Conservation (phyloP, 1,139 yeast species). For the Saccharomyces hybrid region DNA sequence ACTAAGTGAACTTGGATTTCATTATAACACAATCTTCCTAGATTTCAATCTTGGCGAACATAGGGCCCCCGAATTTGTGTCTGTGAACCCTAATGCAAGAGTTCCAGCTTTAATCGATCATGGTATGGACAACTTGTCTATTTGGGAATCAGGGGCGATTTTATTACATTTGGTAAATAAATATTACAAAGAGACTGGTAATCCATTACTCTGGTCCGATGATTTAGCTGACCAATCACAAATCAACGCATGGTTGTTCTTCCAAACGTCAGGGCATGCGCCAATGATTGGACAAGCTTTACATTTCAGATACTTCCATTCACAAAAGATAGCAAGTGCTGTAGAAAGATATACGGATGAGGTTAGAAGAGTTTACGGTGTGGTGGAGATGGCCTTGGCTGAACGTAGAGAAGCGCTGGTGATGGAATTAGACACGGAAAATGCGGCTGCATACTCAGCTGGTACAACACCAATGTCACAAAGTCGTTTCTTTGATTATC, state of each 20-base stretch:
- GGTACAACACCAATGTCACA: constrained; percentile 86
- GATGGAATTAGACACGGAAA: constrained; percentile 84
- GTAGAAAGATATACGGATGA: constrained; percentile 89
- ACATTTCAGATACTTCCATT: constrained; percentile 87
- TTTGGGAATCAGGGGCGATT: constrained; percentile 95
- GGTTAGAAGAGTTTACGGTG: constrained; percentile 89
- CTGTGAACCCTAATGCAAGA: constrained; percentile 88
- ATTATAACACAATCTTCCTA: constrained; percentile 74
- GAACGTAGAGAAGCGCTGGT: constrained; percentile 86
- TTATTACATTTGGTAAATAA: constrained; percentile 68
- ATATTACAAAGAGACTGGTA: constrained; percentile 61
- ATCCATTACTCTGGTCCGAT: constrained; percentile 73
- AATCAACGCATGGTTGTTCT: constrained; percentile 82
- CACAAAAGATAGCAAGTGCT: constrained; percentile 80
- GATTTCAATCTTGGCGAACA: constrained; percentile 90
- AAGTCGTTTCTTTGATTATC: constrained; percentile 82
- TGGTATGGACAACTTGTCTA: constrained; percentile 63
- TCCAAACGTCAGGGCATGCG: constrained; percentile 94
- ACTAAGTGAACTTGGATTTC: constrained; percentile 71
- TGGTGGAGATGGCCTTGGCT: constrained; percentile 89
- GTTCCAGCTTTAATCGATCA: constrained; percentile 94
- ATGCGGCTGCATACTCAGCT: constrained; percentile 80
- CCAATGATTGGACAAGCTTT: constrained; percentile 98
- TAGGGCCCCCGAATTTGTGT: constrained; percentile 85
- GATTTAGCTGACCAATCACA: constrained; percentile 78